Evolutionary conservation across 192 early-diverging fungal genomes (phyloP), one percentile per base, ranked within the genome.

Genomic region (Gaertneriomyces semiglobifer): DNA sequence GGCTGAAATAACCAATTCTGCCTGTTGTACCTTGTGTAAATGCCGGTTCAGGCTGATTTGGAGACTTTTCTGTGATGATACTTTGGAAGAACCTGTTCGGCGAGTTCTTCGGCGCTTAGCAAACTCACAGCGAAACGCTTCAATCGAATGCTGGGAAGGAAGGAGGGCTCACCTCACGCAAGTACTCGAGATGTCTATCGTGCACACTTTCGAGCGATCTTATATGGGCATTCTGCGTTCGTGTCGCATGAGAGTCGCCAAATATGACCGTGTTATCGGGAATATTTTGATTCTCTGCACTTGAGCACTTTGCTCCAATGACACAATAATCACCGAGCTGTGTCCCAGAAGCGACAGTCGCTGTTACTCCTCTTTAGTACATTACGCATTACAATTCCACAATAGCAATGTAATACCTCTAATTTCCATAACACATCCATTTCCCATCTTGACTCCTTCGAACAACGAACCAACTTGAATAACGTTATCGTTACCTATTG

Each of bases 381-480:
- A 33, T 33, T 33, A 33, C 25, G 25, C 25, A 33, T 33, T 33
- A 33, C 25, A 33, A 33, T 33, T 33, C 25, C 0, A 33, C 25
- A 33, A 33, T 33, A 33, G 25, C 25, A 33, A 33, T 33, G 25
- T 20, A 33, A 53, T 74, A 90, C 87, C 82, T 77, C 81, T 81
- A 44, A 83, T 78, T 54, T 89, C 90, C 20, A 92, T 62, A 8
- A 79, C 78, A 62, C 87, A 89, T 20, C 76, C 76, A 50, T 78
- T 85, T 19, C 90, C 90, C 12, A 90, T 82, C 8, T 75, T 74
- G 8, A 72, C 60, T 0, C 89, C 89, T 73, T 88, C 87, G 48
- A 90, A 78, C 42, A 84, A 75, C 20, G 81, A 83, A 40, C 84
- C 87, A 20, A 89, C 88, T 74, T 90, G 88, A 74, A 92, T 87